phyloP scores from a whole-genome alignment of 2,329 filamentous ascomycete genomes.

The Trichophyton verrucosum region DNA sequence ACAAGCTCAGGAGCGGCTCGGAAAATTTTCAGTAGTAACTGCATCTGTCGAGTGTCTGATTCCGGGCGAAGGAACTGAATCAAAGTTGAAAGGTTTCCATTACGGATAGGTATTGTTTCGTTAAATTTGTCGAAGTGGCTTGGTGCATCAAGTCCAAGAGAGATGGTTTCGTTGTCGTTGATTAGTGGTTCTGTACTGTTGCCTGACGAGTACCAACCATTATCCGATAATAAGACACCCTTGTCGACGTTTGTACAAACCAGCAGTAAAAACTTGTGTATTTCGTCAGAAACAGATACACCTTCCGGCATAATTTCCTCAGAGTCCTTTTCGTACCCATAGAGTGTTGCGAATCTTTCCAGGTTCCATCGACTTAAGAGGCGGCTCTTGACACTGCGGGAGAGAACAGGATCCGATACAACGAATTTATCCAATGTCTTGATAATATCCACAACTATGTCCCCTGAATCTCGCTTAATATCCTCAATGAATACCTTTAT shows the following conservation, averaged over 20 bases:
- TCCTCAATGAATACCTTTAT: slow-evolving; percentile 61
- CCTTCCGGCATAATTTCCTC: slow-evolving; percentile 35
- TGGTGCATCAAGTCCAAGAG: slow-evolving; percentile 56
- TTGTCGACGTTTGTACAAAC: slow-evolving; percentile 61
- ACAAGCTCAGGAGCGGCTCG: slow-evolving; percentile 71
- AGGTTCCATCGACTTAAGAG: slow-evolving; percentile 65
- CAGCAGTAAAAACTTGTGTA: slow-evolving; percentile 62
- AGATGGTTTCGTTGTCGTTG: slow-evolving; percentile 39
- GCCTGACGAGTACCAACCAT: slow-evolving; percentile 72
- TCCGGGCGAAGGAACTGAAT: slow-evolving; percentile 70
- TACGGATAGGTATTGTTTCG: slow-evolving; percentile 58
- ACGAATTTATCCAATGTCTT: slow-evolving; percentile 57
- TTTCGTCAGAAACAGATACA: slow-evolving; percentile 48
- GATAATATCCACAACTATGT: slow-evolving; percentile 63
- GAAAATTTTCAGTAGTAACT: slow-evolving; percentile 72
- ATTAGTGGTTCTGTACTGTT: slow-evolving; percentile 46
- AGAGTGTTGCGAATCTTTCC: slow-evolving; percentile 58
- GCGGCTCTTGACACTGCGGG: slow-evolving; percentile 60
- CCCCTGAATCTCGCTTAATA: slow-evolving; percentile 64
- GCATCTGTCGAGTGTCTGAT: slow-evolving; percentile 65
- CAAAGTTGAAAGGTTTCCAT: slow-evolving; percentile 66
- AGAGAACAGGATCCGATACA: slow-evolving; percentile 60
- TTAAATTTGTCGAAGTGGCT: slow-evolving; percentile 57
- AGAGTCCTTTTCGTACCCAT: slow-evolving; percentile 40
- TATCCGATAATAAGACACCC: slow-evolving; percentile 63